Percentiles rank a stretch among this genome's conserved stretches.
Evolutionary conservation across 140 eudicot species (phyloP).

Genomic region (Bidens hawaiensis): DNA sequence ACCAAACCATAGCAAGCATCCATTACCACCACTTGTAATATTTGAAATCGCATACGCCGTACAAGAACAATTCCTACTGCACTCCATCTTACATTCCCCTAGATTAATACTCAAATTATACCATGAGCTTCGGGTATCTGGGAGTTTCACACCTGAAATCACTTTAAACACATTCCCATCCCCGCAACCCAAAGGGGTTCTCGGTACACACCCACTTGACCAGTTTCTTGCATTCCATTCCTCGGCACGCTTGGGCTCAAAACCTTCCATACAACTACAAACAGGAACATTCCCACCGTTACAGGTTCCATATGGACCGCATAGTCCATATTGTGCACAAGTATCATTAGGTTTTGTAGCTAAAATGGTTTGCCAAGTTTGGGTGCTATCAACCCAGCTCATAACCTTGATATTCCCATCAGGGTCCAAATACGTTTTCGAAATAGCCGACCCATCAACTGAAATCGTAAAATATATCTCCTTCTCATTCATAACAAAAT

Average conservation of each 20-base stretch:
- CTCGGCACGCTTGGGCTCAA: slow-evolving; percentile 2
- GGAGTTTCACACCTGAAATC: slow-evolving; percentile 15
- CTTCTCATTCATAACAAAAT: neutral
- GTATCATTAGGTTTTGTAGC: neutral
- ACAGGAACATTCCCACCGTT: slow-evolving; percentile 5
- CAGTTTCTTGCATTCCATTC: slow-evolving; percentile 26
- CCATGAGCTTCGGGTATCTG: slow-evolving; percentile 7
- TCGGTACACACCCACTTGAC: slow-evolving; percentile 24
- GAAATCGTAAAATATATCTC: neutral
- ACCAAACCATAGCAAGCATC: slow-evolving; percentile 36
- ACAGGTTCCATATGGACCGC: slow-evolving; percentile 27
- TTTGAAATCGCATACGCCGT: slow-evolving; percentile 39
- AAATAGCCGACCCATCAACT: neutral
- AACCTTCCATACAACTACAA: slow-evolving; percentile 33
- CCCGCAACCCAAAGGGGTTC: slow-evolving; percentile 7
- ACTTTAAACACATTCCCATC: slow-evolving; percentile 10
- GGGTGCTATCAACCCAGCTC: slow-evolving; percentile 9
- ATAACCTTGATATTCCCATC: neutral
- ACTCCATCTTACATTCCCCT: slow-evolving; percentile 31
- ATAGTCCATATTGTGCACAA: slow-evolving; percentile 14
- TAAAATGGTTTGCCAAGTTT: slow-evolving; percentile 5
- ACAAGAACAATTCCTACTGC: slow-evolving; percentile 44
- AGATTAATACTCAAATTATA: slow-evolving; percentile 10
- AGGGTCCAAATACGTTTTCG: neutral
- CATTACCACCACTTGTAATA: slow-evolving; percentile 18